Base-by-base conservation (phyloP, 352 stramenopile genomes). In the Thraustochytrium sp. region DNA sequence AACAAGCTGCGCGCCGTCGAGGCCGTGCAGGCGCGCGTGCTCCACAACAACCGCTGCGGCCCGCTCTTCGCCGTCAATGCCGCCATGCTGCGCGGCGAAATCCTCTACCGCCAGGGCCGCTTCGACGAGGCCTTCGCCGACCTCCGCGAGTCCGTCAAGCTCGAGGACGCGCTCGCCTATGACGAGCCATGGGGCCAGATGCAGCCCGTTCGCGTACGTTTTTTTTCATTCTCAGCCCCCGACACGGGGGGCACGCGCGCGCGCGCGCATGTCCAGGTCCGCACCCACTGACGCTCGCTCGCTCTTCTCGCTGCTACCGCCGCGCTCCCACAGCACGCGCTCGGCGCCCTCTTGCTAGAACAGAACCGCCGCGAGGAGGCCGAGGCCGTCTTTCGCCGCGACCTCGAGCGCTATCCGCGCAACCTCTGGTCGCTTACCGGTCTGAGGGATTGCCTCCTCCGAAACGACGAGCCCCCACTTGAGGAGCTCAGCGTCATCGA, bases 351-450 rank as follows among this genome's bases (percentile, higher is more conserved):
- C 37, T 29, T 86, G 16, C 36, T 86, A 8, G 37, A 86, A 31
- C 89, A 92, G 64, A 85, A 84, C 18, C 86, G 91, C 78, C 73
- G 88, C 37, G 82, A 87, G 31, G 89, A 94, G 62, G 86, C 88
- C 54, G 89, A 90, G 74, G 65, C 85, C 37, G 89, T 94, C 9
- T 93, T 92, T 68, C 84, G 90, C 40, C 84, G 83, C 63, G 88
- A 92, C 63, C 63, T 75, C n/a, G 31, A 75, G 63, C 63, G 63
- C 63, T 75, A 92, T 85, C 89, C 89, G 18, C 78, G 83, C 31
- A 93, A 93, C 85, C 89, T 88, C 1, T 93, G 87, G 85, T 84
- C 83, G 34, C 63, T 92, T 26, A 54, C 87, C 40, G 89, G 89
- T 40, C 82, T 92, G 2, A 90, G 89, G 76, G 53, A 76, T 46